Base-by-base conservation (phyloP, 2,329 filamentous ascomycete genomes). In the Trichoderma brevicompactum region DNA sequence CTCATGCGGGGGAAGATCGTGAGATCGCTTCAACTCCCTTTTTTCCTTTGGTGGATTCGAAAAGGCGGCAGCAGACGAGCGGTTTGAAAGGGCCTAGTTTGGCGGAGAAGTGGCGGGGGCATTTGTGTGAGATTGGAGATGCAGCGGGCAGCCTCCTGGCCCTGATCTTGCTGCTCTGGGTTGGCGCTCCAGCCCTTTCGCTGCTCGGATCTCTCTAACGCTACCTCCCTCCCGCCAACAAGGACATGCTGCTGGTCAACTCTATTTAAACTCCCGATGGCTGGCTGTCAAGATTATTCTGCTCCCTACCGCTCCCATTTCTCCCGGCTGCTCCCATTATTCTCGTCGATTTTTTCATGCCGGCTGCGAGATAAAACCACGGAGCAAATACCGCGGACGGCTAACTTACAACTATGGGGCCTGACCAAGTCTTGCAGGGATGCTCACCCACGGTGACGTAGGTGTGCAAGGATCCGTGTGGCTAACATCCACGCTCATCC, bases 361-460 rank as follows among this genome's bases (percentile, higher is more conserved):
- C 49, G 48, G 28, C 23, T 63, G 34, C 40, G 59, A 44, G 40
- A 38, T 15, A 44, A 52, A 44, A 9, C 28, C 3, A 63, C 59
- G 59, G 49, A 54, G 59, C 17, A 63, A 63, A 44, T 63, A 36
- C 59, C 49, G 59, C 59, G 59, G 49, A 38, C 40, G 38, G 59
- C 59, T 13, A 53, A 63, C 40, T n/a, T 63, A 4, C 7, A 8
- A 19, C 23, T 54, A 63, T 36, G 52, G 61, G 52, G 36, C 52
- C 12, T 17, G 36, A 52, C 17, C 46, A 58, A 60, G 46, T 55
- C 55, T 53, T 53, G 63, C 56, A 61, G 41, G 64, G 64, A 61
- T 64, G 46, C 32, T 61, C 55, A 48, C 56, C 55, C 55, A 55
- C 56, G 50, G 64, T 65, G 64, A 65, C 64, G 64, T 65, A 62